These are phyloP conservation scores for Haematococcus lacustris DNA, from an alignment of 139 green algal species.

Conservation along the genomic window DNA sequence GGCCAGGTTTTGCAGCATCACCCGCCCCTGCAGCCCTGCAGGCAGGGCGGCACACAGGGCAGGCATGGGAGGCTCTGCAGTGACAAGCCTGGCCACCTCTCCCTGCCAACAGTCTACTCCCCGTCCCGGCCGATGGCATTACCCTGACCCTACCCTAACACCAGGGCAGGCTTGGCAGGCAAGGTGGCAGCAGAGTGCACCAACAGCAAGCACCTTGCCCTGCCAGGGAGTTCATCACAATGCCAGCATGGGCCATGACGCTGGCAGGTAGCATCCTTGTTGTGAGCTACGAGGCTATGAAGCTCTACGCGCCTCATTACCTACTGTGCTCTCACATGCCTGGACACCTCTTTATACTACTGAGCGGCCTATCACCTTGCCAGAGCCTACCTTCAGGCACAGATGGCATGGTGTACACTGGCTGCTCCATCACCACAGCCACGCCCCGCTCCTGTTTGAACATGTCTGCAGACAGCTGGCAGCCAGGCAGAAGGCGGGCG, in stretches of 20 bases:
- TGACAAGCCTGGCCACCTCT: background rate
- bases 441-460: slow-evolving; percentile 7
- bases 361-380: no score
- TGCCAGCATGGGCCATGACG: background rate
- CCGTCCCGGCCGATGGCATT: background rate
- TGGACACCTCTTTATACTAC: background rate
- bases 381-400: background rate
- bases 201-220: background rate
- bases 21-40: slow-evolving; percentile 20
- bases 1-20: slow-evolving; percentile 21
- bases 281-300: background rate
- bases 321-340: no score
- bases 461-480: no score
- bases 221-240: background rate
- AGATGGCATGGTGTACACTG: slow-evolving; percentile 34
- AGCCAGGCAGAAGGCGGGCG: no score
- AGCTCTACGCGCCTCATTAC: background rate
- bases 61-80: background rate
- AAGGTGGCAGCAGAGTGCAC: background rate
- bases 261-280: background rate
- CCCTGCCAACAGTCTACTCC: background rate
- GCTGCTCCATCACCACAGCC: slow-evolving; percentile 29
- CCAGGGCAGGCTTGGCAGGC: background rate
- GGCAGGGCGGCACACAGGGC: background rate
- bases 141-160: background rate